These are phyloP conservation scores for Naganishia liquefaciens DNA, from an alignment of 1,284 basidiomycete species.

Conservation along the genomic window DNA sequence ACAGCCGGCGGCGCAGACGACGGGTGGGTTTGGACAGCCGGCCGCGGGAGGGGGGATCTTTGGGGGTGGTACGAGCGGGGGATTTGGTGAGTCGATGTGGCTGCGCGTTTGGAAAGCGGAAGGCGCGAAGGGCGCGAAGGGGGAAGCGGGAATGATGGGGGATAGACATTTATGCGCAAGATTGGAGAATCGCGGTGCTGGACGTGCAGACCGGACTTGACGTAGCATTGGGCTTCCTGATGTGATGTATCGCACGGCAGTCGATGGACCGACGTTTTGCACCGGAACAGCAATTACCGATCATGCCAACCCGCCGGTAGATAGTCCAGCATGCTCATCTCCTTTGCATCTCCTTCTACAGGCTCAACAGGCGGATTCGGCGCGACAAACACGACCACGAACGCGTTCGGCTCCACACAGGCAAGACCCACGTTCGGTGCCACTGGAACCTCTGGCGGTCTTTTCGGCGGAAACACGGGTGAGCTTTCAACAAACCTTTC, in stretches of 20 bases:
- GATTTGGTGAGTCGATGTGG: conserved; percentile 25
- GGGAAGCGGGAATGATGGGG: neutral
- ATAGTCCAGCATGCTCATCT: too few species aligned
- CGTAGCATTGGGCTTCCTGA: too few species aligned
- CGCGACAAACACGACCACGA: conserved; percentile 9
- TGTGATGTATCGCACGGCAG: too few species aligned
- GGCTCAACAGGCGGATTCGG: conserved; percentile 28
- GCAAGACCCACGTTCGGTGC: conserved; percentile 32
- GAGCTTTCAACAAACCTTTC: neutral
- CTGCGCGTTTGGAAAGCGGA: too few species aligned
- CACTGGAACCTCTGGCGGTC: conserved; percentile 22
- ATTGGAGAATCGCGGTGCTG: neutral
- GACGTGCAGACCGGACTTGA: too few species aligned
- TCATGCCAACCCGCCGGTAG: too few species aligned
- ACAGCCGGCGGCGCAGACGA: conserved; percentile 2
- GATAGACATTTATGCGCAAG: neutral
- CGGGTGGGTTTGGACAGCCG: conserved; percentile 26
- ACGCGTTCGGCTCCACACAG: conserved; percentile 27
- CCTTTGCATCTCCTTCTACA: neutral
- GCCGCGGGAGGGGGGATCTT: conserved; percentile 24
- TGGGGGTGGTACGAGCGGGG: conserved; percentile 18
- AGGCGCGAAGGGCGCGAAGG: neutral
- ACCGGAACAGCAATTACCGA: neutral
- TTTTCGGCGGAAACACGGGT: conserved; percentile 26
- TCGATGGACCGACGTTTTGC: too few species aligned